Percentiles rank a stretch among this genome's conserved stretches.
Evolutionary conservation across 371 early-diverging fungal species (phyloP).

Genomic region (Neoconidiobolus thromboides): DNA sequence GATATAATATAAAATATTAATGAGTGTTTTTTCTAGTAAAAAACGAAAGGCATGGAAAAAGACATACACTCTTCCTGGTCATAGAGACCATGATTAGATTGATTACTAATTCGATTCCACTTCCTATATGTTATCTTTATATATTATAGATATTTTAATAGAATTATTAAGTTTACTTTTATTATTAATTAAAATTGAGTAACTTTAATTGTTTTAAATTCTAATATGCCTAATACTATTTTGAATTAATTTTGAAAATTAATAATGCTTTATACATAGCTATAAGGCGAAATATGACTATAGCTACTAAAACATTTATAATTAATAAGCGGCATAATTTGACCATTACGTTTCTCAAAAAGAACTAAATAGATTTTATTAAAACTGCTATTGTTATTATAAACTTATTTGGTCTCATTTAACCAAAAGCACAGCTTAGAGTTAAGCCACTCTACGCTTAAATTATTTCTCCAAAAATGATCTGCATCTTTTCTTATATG

Average conservation of each 20-base stretch:
- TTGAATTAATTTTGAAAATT: too few species aligned
- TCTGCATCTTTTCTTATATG: neutral
- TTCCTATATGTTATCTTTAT: neutral
- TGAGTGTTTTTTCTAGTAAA: neutral
- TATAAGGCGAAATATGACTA: neutral
- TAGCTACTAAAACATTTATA: neutral
- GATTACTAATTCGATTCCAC: neutral
- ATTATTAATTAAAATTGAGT: neutral
- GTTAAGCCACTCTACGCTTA: neutral
- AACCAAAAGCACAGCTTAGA: neutral
- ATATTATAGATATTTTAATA: neutral
- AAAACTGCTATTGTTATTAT: neutral
- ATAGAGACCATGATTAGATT: neutral
- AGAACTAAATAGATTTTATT: neutral
- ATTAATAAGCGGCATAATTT: neutral
- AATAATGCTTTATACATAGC: too few species aligned
- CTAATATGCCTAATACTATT: too few species aligned
- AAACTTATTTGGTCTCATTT: neutral
- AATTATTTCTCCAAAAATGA: neutral
- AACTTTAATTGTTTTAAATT: too few species aligned
- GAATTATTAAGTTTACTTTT: neutral
- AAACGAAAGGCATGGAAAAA: neutral
- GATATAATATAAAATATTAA: neutral
- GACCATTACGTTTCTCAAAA: neutral
- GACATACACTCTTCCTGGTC: neutral